Conservation (phyloP, 805 yeast genomes). For the Yamadazyma olivae region DNA sequence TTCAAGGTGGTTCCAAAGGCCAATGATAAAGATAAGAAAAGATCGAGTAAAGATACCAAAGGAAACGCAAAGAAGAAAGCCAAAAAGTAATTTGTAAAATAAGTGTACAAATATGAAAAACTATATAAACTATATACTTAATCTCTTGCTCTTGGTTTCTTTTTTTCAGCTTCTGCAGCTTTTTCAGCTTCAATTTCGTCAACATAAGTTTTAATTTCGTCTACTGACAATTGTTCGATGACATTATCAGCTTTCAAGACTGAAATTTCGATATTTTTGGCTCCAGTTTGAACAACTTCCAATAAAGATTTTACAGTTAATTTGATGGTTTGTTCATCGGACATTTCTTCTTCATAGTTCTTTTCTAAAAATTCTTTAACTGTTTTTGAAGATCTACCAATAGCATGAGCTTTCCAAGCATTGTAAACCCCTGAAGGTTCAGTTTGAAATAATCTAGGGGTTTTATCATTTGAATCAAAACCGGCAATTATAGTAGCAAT, state of each 20-base stretch:
- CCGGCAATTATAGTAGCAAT: conserved; percentile 95
- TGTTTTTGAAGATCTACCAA: conserved; percentile 92
- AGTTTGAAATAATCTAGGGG: conserved; percentile 86
- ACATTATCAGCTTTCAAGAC: conserved; percentile 70
- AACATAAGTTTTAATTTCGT: conserved; percentile 71
- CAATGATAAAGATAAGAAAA: conserved; percentile 26
- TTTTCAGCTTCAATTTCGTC: conserved; percentile 85
- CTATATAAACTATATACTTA: conserved; percentile 1
- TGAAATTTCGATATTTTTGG: conserved; percentile 91
- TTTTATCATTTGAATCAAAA: conserved; percentile 79
- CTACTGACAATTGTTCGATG: conserved; percentile 60
- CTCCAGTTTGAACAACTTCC: conserved; percentile 98
- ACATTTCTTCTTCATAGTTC: conserved; percentile 63
- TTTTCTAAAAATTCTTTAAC: conserved; percentile 94
- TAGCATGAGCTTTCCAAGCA: conserved; percentile 97
- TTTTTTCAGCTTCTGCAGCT: conserved; percentile 76
- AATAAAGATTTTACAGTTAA: conserved; percentile 82
- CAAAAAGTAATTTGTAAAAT: conserved; percentile 12
- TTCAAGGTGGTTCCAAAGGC: conserved; percentile 65
- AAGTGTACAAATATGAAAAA: background rate
- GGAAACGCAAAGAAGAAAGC: conserved; percentile 26
- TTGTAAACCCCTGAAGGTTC: conserved; percentile 97
- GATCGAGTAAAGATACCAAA: conserved; percentile 24
- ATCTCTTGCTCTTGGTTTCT: conserved; percentile 40
- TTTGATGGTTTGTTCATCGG: conserved; percentile 68